Conservation (phyloP, 176 grass and related monocot species). For the Miscanthus lutarioriparius region DNA sequence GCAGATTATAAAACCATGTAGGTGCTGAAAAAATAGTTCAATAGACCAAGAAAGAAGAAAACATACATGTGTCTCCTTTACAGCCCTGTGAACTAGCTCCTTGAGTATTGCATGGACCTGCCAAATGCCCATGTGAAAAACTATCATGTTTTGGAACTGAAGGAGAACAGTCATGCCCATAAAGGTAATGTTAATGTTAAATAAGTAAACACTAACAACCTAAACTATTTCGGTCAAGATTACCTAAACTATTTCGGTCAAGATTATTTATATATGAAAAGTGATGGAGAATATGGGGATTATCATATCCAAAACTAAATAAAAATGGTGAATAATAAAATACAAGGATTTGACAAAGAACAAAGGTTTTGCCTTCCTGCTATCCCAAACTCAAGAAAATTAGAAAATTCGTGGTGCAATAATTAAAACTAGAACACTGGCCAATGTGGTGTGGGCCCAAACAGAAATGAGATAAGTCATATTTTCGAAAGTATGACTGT, state of each 20-base stretch:
- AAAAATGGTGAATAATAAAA: neutral
- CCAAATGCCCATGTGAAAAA: slow-evolving; percentile 26
- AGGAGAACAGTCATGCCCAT: neutral
- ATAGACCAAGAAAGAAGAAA: neutral
- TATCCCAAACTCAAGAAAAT: neutral
- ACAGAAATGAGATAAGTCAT: neutral
- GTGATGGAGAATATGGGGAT: neutral
- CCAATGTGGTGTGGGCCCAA: neutral
- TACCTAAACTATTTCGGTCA: neutral
- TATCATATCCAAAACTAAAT: no score
- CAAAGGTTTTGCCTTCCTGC: neutral
- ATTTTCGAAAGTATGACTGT: neutral
- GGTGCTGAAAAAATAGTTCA: neutral
- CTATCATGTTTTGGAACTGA: slow-evolving; percentile 1
- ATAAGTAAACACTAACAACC: neutral
- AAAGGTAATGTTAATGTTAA: neutral
- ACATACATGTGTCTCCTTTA: slow-evolving; percentile 76
- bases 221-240: neutral
- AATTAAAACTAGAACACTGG: neutral
- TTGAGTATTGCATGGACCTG: slow-evolving; percentile 93
- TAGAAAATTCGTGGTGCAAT: neutral
- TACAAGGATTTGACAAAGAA: neutral
- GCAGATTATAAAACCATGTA: neutral
- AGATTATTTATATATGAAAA: neutral
- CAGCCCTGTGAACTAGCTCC: slow-evolving; percentile 88